Evolutionary conservation across 1,139 yeast genomes (phyloP), one percentile per base, ranked within the genome.

Genomic region (Zygotorulaspora mrakii): DNA sequence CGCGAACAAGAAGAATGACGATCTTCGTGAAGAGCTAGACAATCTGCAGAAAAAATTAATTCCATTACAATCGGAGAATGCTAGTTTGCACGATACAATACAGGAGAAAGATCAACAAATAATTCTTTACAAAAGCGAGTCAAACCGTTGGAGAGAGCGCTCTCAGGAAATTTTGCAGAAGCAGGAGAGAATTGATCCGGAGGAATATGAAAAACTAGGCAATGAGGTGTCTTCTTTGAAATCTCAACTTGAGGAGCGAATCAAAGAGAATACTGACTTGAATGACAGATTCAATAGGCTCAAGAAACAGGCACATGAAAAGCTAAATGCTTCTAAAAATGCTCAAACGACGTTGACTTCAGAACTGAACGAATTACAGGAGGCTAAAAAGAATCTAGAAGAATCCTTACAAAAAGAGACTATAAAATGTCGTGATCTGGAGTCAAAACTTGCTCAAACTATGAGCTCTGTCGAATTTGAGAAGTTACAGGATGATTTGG

Each of bases 71-170:
- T n/a, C 39, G 3, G 49, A 50, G 23, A 10, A 39, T 8, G 42
- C 47, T 67, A 13, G 57, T n/a, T 52, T 71, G 21, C 60, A 57
- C 17, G 62, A 69, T 12, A 71, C 70, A 22, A 43, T 68, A 5
- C 63, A 61, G 10, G 69, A 70, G 16, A 73, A 70, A 40, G 68
- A 67, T 18, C 65, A 67, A 43, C 70, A 70, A 45, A 51, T 71
- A 27, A 53, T 53, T 37, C 50, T 70, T 17, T 48, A 64, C 11
- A 57, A 61, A 29, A 70, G 70, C 38, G 80, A 77, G 45, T 63
- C 64, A 22, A 68, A 68, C 18, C 67, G 71, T 29, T 77, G 82
- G 82, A 75, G 73, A 59, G 64, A 60, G 14, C 67, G 79, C 39
- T 65, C 75, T 8, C 73, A 72, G 45, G 72, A 70, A 40, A 64